Evolutionary conservation across 2,329 filamentous ascomycete genomes (phyloP), one percentile per base, ranked within the genome.

Genomic region (Fusarium redolens): DNA sequence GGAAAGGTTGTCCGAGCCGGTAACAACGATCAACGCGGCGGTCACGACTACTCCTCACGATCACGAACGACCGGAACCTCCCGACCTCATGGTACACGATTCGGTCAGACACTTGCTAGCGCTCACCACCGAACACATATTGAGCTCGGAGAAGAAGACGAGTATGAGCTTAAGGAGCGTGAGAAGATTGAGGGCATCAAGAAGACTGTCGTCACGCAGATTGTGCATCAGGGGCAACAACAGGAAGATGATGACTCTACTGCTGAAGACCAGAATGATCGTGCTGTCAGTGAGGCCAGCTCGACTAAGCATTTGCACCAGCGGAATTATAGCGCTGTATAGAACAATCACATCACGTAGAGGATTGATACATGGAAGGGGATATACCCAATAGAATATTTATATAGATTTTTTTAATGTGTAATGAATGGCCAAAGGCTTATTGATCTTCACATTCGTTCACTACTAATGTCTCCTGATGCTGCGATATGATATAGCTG

Each of bases 1-100:
- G 69, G 73, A n/a, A 78, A 78, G 65, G 76, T 78, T 41, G 76
- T 78, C 17, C 66, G 70, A 28, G 76, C 76, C 50, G 67, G 75
- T 38, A 75, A 78, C 22, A 63, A 52, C 37, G 69, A 74, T 28
- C 28, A 64, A 28, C 68, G 67, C 13, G 68, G 68, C 30, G 68
- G 59, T 20, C 20, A 44, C 40, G 66, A 76, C 22, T 76, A 76
- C 54, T 74, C 65, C 55, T 76, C 74, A 18, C 62, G 67, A 44
- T 76, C 74, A 4, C 61, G 72, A 38, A 71, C 73, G 13, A 55
- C 33, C 2, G 72, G 63, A 12, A 55, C 47, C 22, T 61, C 55
- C 0, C 72, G 59, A n/a, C 61, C 56, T 3, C 74, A 76, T 10
- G 66, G 60, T 6, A 59, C 55, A 31, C 72, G 74, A 15, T 74